Evolutionary conservation across 805 yeast species (phyloP).

Genomic region (Kazachstania kunashirensis): DNA sequence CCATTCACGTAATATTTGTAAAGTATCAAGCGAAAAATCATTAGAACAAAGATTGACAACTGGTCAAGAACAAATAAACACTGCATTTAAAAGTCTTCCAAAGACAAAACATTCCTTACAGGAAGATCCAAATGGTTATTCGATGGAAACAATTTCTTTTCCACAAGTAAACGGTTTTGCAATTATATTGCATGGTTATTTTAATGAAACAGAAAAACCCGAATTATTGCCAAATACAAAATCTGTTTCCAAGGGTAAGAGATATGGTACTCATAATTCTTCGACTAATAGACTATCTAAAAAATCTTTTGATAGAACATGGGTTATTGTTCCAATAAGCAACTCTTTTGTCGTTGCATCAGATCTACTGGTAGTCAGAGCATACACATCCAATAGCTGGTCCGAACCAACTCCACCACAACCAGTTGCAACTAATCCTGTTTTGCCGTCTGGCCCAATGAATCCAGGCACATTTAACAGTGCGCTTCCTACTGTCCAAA

Average conservation of each 20-base stretch:
- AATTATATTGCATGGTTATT: conserved; percentile 76
- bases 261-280: conserved; percentile 25
- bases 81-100: conserved; percentile 62
- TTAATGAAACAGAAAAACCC: conserved; percentile 57
- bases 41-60: conserved; percentile 49
- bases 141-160: conserved; percentile 69
- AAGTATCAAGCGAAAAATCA: conserved; percentile 44
- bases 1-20: conserved; percentile 65
- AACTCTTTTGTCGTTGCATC: conserved; percentile 73
- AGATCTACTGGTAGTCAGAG: conserved; percentile 65
- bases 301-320: conserved; percentile 79
- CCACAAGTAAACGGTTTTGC: conserved; percentile 69
- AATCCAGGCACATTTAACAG: background rate
- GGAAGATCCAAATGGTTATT: conserved; percentile 52
- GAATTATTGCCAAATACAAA: conserved; percentile 27
- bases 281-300: conserved; percentile 35
- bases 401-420: conserved; percentile 8
- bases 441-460: background rate
- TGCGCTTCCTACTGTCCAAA: background rate
- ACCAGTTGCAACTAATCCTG: background rate
- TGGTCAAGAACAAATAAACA: conserved; percentile 61
- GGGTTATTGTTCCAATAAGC: conserved; percentile 63
- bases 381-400: conserved; percentile 56
- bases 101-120: conserved; percentile 61
- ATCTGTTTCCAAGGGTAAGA: conserved; percentile 15